These are phyloP conservation scores for Trichoderma atroviride DNA, from an alignment of 2,329 filamentous ascomycete genomes.

Conservation along the genomic window DNA sequence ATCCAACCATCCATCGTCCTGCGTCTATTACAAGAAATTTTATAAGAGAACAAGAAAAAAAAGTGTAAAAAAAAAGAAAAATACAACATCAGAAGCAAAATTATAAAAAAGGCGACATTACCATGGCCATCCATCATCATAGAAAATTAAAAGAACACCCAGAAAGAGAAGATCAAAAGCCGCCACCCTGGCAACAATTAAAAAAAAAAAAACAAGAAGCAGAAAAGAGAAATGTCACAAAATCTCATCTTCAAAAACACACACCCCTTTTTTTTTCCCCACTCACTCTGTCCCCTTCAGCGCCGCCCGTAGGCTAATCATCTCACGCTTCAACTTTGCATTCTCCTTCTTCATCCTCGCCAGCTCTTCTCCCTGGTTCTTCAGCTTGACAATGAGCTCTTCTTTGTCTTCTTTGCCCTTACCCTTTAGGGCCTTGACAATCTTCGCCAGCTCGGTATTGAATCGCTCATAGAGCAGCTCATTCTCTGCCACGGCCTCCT, in stretches of 20 bases:
- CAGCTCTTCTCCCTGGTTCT: conserved; percentile 75
- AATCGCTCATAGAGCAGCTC: conserved; percentile 90
- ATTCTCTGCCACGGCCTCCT: conserved; percentile 86
- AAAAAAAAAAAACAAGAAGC: neutral
- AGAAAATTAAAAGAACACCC: neutral
- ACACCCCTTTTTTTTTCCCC: conserved; percentile 19
- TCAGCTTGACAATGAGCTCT: conserved; percentile 71
- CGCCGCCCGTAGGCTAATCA: conserved; percentile 66
- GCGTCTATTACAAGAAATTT: conserved; percentile 4
- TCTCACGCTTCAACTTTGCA: conserved; percentile 77
- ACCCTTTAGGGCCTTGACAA: conserved; percentile 73
- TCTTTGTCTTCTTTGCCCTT: conserved; percentile 77
- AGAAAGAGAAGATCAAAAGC: neutral
- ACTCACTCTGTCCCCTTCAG: conserved; percentile 50
- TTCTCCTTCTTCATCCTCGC: conserved; percentile 83
- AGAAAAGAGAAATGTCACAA: neutral
- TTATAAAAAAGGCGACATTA: neutral
- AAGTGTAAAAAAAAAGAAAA: neutral
- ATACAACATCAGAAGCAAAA: neutral
- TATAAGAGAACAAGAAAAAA: neutral
- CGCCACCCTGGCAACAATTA: neutral
- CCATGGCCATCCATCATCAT: conserved; percentile 17
- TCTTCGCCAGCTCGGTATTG: conserved; percentile 85
- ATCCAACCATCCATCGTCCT: neutral
- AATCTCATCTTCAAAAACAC: conserved; percentile 29